Evolutionary conservation across 768 basidiomycete genomes (phyloP).

Genomic region (Podaxis sp.): DNA sequence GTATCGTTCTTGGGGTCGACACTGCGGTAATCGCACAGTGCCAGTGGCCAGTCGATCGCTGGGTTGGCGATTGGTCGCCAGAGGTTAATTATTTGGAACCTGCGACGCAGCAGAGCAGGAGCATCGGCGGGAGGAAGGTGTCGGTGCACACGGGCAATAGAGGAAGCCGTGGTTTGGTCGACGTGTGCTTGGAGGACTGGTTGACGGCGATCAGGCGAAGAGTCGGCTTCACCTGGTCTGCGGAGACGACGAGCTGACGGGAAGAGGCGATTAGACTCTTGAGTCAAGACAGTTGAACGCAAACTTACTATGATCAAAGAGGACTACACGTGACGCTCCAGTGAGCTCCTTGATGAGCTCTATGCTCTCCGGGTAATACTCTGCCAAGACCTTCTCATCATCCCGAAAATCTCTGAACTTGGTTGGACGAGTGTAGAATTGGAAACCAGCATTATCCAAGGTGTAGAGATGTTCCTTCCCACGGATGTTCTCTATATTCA

Average conservation of each 20-base stretch:
- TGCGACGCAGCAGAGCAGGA: slow-evolving; percentile 39
- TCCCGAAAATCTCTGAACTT: slow-evolving; percentile 43
- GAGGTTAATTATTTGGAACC: slow-evolving; percentile 61
- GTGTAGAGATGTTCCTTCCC: slow-evolving; percentile 44
- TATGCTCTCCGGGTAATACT: slow-evolving; percentile 60
- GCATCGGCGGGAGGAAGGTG: slow-evolving; percentile 50
- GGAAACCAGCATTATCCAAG: slow-evolving; percentile 54
- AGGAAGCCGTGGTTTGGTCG: slow-evolving; percentile 49
- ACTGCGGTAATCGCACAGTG: slow-evolving; percentile 50
- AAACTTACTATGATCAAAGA: slow-evolving; percentile 61
- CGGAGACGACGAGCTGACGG: slow-evolving; percentile 46
- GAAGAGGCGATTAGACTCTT: background rate
- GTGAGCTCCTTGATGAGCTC: slow-evolving; percentile 57
- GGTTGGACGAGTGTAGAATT: slow-evolving; percentile 34
- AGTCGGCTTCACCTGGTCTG: slow-evolving; percentile 36
- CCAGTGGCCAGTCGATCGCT: slow-evolving; percentile 51
- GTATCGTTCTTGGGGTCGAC: slow-evolving; percentile 42
- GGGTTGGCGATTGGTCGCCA: slow-evolving; percentile 55
- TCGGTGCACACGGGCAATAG: slow-evolving; percentile 46
- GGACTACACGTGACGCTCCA: slow-evolving; percentile 54
- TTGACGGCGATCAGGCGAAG: slow-evolving; percentile 38
- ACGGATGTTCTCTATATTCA: slow-evolving; percentile 52
- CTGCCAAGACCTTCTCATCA: slow-evolving; percentile 40
- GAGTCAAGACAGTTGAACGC: background rate
- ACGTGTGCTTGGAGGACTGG: slow-evolving; percentile 49